phyloP scores from a whole-genome alignment of 2,329 filamentous ascomycete species.

The Ceratocystis harringtonii region DNA sequence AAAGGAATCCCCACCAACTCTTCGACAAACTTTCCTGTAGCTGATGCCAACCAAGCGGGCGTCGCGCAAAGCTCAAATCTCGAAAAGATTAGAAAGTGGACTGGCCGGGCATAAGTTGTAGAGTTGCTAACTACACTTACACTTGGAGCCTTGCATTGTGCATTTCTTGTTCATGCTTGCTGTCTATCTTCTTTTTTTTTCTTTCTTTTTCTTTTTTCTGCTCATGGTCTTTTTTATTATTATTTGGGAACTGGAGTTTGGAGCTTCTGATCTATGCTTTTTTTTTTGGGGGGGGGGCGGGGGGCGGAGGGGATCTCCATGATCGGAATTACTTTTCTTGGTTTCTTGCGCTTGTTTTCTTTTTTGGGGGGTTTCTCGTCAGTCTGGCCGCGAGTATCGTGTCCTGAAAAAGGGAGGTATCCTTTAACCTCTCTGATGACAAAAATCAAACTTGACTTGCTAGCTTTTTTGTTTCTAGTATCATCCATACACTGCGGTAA shows the following conservation, averaged over 20 bases:
- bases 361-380: background rate
- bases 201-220: slow-evolving; percentile 4
- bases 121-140: too few species aligned
- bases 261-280: slow-evolving; percentile 9
- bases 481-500: background rate
- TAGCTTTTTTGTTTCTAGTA: background rate
- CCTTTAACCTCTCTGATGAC: background rate
- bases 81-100: slow-evolving; percentile 36
- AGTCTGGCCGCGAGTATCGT: background rate
- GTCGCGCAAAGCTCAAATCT: background rate
- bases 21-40: slow-evolving; percentile 19
- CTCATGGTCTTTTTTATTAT: slow-evolving; percentile 9
- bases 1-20: slow-evolving; percentile 25
- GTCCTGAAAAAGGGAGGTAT: background rate
- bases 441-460: background rate
- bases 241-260: slow-evolving; percentile 6
- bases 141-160: background rate
- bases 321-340: slow-evolving; percentile 2
- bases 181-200: background rate
- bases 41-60: background rate
- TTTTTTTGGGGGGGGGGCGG: background rate
- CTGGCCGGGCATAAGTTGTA: slow-evolving; percentile 22
- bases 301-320: slow-evolving; percentile 1
- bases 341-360: slow-evolving; percentile 3
- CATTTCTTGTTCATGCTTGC: background rate